Evolutionary conservation across 106 monocot species (phyloP), one percentile per base, ranked within the genome.

Genomic region (Xerophyta viscosa): DNA sequence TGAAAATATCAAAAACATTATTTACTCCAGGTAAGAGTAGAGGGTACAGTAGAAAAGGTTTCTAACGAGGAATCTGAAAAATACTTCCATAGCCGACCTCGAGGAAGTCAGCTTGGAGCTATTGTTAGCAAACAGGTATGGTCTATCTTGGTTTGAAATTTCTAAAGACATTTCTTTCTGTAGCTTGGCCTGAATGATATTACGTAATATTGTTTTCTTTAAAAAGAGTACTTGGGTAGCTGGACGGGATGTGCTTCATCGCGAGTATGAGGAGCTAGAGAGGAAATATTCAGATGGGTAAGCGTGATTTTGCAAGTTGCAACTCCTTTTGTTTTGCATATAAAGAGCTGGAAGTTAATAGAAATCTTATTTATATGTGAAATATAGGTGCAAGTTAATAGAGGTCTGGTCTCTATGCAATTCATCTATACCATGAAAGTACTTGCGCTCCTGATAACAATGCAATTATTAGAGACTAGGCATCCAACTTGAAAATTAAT

Each of bases 61-160:
- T 76, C 94, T 17, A 50, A 65, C 33, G 88, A 85, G 55, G 94
- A 96, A 74, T 88, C 94, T 56, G 84, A 81, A 33, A 66, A 20
- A 37, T 89, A 96, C 61, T 85, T 96, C 52, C 94, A 96, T 50
- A 85, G 85, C 63, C 84, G 94, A 20, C 88, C 88, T 57, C 77
- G 66, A 56, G 94, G 88, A 50, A 96, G 94, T 63, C 88, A 96
- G 51, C 76, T 96, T 63, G 96, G 96, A 54, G 96, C 96, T 36
- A 58, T 86, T 30, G 94, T 71, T 30, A 96, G 96, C 77, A 65
- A 82, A 48, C 96, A 96, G 85, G 96, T 96, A 4, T 46, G 15
- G n/a, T 54, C 66, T 60, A 30, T 28, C 27, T 52, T 63, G 17
- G 24, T 22, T 39, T 46, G 24, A n/a, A 13, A 48, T 11, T 5